phyloP scores from a whole-genome alignment of 306 rosid species.

The Quercus gilva region DNA sequence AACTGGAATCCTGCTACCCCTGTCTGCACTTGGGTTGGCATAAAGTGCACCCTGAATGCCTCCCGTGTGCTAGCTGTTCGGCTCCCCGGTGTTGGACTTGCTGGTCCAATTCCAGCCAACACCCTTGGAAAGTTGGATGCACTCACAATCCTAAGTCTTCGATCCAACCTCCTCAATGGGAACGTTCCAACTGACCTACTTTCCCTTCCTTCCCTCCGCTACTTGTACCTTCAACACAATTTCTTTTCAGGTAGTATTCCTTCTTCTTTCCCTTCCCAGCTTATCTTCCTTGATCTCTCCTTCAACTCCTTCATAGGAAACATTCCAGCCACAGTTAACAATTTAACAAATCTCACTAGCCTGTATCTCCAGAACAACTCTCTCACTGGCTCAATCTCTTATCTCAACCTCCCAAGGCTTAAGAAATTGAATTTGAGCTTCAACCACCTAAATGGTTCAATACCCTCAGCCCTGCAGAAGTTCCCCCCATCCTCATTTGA shows the following conservation, averaged over 20 bases:
- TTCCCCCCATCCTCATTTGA: conserved; percentile 63
- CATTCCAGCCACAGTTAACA: conserved; percentile 51
- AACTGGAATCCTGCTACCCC: conserved; percentile 61
- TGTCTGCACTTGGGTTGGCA: conserved; percentile 80
- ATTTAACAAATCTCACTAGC: conserved; percentile 45
- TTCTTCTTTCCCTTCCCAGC: conserved; percentile 41
- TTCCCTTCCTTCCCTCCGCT: conserved; percentile 62
- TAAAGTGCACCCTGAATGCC: conserved; percentile 49
- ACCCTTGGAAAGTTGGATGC: conserved; percentile 67
- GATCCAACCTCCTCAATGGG: conserved; percentile 67
- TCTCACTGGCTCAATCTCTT: conserved; percentile 65
- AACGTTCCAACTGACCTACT: conserved; percentile 63
- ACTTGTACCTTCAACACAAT: conserved; percentile 63
- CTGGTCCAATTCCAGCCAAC: conserved; percentile 60
- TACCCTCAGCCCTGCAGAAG: conserved; percentile 53
- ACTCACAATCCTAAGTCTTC: conserved; percentile 67
- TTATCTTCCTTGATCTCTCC: conserved; percentile 71
- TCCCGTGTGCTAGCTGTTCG: conserved; percentile 54
- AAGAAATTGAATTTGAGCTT: conserved; percentile 65
- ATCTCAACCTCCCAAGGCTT: conserved; percentile 51
- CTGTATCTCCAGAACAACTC: conserved; percentile 65
- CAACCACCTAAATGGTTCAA: conserved; percentile 68
- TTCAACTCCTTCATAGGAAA: conserved; percentile 63
- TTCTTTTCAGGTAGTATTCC: conserved; percentile 64
- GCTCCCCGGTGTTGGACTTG: conserved; percentile 68